phyloP scores from a whole-genome alignment of 1,284 basidiomycete species.

The Pseudozyma hubeiensis region DNA sequence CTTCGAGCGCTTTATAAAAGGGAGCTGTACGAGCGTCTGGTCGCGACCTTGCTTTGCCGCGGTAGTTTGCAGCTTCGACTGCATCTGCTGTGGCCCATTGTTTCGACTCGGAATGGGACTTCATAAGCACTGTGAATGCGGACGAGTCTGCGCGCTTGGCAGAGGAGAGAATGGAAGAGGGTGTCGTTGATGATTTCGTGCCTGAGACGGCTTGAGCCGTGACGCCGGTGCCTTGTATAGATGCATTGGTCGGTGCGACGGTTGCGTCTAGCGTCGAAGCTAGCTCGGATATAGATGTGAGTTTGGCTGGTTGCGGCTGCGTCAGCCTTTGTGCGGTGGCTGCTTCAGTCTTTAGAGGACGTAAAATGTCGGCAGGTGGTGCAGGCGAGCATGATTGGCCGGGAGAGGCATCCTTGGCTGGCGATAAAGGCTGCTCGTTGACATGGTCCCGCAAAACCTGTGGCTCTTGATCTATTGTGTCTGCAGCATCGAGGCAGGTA shows the following conservation, averaged over 20 bases:
- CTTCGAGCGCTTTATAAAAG: conserved; percentile 77
- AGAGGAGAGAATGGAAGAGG: conserved; percentile 21
- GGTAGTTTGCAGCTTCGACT: conserved; percentile 53
- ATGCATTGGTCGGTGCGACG: conserved; percentile 15
- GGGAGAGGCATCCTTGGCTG: neutral
- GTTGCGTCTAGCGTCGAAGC: conserved; percentile 23
- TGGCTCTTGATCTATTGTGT: conserved; percentile 6
- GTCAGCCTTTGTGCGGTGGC: neutral
- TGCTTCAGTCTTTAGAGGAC: neutral
- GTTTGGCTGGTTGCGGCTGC: conserved; percentile 16
- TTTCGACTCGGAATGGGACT: conserved; percentile 56
- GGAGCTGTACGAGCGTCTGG: conserved; percentile 49
- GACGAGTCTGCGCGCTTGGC: conserved; percentile 38
- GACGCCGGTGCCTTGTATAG: neutral
- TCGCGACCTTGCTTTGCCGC: conserved; percentile 31
- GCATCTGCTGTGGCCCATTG: conserved; percentile 59
- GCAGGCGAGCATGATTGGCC: conserved; percentile 27
- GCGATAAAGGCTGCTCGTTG: conserved; percentile 8
- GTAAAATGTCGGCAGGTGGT: neutral
- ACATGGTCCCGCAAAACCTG: conserved; percentile 23
- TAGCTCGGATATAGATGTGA: conserved; percentile 41
- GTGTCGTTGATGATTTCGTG: conserved; percentile 4
- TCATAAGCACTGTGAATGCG: conserved; percentile 59
- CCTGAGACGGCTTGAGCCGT: neutral
- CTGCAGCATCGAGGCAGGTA: conserved; percentile 44